Evolutionary conservation across 2,329 filamentous ascomycete species (phyloP).

Genomic region (Pleomassaria siparia): DNA sequence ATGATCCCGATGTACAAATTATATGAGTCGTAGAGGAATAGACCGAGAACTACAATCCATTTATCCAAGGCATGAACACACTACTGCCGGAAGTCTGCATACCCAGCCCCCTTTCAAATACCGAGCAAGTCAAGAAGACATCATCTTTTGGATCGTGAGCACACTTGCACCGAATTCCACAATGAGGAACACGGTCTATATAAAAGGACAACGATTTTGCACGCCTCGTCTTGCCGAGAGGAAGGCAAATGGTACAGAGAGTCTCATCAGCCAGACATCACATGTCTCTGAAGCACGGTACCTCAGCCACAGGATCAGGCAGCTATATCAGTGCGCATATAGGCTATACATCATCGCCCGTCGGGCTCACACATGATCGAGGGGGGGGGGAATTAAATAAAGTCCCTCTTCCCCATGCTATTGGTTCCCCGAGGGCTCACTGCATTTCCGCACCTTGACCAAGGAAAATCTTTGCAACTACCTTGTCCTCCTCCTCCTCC

Average conservation of each 20-base stretch:
- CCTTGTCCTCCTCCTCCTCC: not conserved
- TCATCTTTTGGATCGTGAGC: not conserved
- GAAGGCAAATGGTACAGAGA: not conserved
- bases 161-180: not conserved
- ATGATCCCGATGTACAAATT: not conserved
- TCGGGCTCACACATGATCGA: conserved; percentile 4
- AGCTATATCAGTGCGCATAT: conserved; percentile 14
- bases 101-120: not conserved
- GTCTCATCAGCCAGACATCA: not conserved
- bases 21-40: not conserved
- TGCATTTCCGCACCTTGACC: conserved; percentile 2
- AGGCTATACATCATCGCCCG: conserved; percentile 6
- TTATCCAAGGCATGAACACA: conserved; percentile 10
- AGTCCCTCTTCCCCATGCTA: not conserved
- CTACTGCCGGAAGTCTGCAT: conserved; percentile 9
- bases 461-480: not conserved
- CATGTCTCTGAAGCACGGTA: not conserved
- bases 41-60: not conserved
- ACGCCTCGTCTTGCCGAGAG: too few relatives aligned
- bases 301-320: not conserved
- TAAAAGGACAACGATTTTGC: too few relatives aligned
- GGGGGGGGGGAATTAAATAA: not conserved
- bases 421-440: not conserved
- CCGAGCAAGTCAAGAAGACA: not conserved
- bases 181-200: not conserved